These are phyloP conservation scores for Groenewaldozyma auringiensis DNA, from an alignment of 1,139 yeast species.

Conservation along the genomic window DNA sequence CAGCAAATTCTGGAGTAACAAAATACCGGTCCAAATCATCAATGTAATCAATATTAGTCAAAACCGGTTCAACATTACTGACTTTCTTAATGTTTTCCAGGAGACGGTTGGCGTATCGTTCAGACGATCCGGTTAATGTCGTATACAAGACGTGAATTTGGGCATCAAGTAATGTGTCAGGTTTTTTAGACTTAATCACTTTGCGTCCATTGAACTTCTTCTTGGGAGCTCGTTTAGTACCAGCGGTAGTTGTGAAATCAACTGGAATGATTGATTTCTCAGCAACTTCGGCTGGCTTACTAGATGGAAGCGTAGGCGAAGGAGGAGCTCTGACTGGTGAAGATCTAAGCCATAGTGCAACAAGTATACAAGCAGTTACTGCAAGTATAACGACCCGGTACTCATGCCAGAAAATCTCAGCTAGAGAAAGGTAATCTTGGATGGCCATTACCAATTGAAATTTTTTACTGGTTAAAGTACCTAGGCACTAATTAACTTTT, in stretches of 20 bases:
- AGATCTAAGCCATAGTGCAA: neutral
- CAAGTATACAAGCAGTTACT: neutral
- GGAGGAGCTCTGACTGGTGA: neutral
- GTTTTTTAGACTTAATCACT: conserved; percentile 23
- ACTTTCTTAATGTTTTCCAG: conserved; percentile 23
- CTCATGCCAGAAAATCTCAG: neutral
- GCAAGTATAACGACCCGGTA: neutral
- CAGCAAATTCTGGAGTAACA: conserved; percentile 39
- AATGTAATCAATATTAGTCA: conserved; percentile 69
- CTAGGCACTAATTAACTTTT: no score
- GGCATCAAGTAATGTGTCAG: conserved; percentile 22
- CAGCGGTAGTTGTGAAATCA: conserved; percentile 35
- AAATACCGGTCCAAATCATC: conserved; percentile 82
- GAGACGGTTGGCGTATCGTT: conserved; percentile 54
- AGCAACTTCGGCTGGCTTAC: neutral
- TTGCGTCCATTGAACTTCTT: conserved; percentile 16
- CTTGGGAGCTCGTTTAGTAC: conserved; percentile 17
- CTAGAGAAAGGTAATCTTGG: neutral
- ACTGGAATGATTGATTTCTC: conserved; percentile 27
- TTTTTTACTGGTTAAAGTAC: no score
- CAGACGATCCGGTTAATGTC: conserved; percentile 76
- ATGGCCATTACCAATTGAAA: neutral
- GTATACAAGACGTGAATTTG: conserved; percentile 62
- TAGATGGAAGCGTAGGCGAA: conserved; percentile 1
- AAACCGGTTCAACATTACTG: conserved; percentile 41